Evolutionary conservation across 768 basidiomycete genomes (phyloP).

Genomic region (Amanita rubescens): DNA sequence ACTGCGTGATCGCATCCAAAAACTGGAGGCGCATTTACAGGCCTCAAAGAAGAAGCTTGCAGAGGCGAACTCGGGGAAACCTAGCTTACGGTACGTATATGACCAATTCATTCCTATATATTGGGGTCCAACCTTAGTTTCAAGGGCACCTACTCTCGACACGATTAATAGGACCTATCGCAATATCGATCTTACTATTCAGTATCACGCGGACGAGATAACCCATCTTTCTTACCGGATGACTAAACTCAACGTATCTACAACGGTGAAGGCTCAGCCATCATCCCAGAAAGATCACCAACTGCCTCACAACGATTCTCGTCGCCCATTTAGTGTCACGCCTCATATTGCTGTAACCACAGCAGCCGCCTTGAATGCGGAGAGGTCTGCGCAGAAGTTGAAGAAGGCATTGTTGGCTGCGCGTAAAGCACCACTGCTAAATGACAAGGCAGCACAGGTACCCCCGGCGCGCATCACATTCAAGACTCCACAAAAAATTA

Average conservation of each 20-base stretch:
- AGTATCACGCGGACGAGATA: slow-evolving; percentile 52
- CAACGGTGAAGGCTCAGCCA: slow-evolving; percentile 10
- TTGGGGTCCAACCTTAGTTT: not conserved
- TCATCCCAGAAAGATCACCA: slow-evolving; percentile 29
- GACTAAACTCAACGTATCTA: slow-evolving; percentile 37
- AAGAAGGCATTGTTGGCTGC: slow-evolving; percentile 58
- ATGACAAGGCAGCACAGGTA: slow-evolving; percentile 39
- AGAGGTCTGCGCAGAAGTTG: slow-evolving; percentile 62
- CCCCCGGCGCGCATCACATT: slow-evolving; percentile 29
- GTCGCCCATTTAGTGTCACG: slow-evolving; percentile 38
- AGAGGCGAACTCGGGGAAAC: slow-evolving; percentile 53
- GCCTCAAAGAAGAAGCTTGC: slow-evolving; percentile 63
- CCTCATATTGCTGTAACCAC: slow-evolving; percentile 68
- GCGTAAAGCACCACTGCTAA: slow-evolving; percentile 61
- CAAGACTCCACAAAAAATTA: slow-evolving; percentile 27
- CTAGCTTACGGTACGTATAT: slow-evolving; percentile 48
- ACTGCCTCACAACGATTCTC: slow-evolving; percentile 30
- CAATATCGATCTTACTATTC: slow-evolving; percentile 72
- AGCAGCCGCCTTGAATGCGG: slow-evolving; percentile 76
- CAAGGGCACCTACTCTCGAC: slow-evolving; percentile 78
- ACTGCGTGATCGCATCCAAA: slow-evolving; percentile 67
- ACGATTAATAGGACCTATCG: slow-evolving; percentile 78
- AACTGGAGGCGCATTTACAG: slow-evolving; percentile 70
- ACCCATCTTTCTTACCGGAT: slow-evolving; percentile 45
- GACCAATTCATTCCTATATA: not conserved